A percentile compares a stretch with the other conserved stretches of the same genome.
Conservation (phyloP, 306 rosid genomes). For the Prunus campanulata region DNA sequence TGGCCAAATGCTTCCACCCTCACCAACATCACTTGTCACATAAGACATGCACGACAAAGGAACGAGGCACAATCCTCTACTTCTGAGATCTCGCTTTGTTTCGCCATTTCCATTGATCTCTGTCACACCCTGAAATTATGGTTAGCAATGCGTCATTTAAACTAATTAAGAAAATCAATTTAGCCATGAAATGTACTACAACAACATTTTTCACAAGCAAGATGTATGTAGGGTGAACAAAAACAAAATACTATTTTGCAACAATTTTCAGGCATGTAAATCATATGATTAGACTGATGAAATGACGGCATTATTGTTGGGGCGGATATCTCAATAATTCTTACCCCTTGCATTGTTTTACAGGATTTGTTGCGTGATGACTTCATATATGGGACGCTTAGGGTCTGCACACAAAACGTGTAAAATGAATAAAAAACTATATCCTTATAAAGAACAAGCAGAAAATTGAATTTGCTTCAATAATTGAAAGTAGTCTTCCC, state of each 20-base stretch:
- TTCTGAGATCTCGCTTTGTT: slow-evolving; percentile 53
- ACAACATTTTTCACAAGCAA: neutral
- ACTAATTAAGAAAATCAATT: neutral
- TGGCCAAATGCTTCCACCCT: slow-evolving; percentile 45
- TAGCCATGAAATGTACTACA: neutral
- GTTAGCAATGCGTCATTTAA: neutral
- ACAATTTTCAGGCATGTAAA: neutral
- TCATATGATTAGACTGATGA: neutral
- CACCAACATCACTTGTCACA: slow-evolving; percentile 43
- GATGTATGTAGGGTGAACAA: neutral
- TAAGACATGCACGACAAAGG: slow-evolving; percentile 83
- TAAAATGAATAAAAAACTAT: neutral
- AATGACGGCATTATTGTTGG: no score
- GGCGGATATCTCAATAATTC: neutral
- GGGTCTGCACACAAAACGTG: slow-evolving; percentile 49
- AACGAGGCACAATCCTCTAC: slow-evolving; percentile 83
- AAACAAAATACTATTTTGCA: neutral
- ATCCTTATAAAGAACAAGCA: neutral
- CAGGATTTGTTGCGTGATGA: slow-evolving; percentile 41
- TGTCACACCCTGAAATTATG: slow-evolving; percentile 34
- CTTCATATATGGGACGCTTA: slow-evolving; percentile 92
- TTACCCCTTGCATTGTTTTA: slow-evolving; percentile 59
- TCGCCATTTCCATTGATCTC: slow-evolving; percentile 37
- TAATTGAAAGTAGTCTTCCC: neutral
- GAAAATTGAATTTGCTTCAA: neutral